These are phyloP conservation scores for Carex kokanica DNA, from an alignment of 176 grass and related monocot species.

Conservation along the genomic window DNA sequence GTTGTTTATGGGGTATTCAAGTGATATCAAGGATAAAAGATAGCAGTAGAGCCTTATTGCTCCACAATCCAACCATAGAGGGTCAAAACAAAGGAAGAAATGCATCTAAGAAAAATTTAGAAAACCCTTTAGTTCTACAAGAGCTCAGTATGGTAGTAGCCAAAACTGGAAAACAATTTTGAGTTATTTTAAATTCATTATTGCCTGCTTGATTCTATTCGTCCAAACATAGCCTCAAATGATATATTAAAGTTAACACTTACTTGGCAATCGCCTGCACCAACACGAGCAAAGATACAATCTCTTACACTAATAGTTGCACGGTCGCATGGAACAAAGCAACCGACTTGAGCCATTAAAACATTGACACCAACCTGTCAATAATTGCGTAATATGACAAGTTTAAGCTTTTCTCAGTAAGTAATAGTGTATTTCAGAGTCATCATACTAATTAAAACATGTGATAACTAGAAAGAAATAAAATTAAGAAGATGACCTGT, in stretches of 20 bases:
- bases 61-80: not conserved
- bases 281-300: slow-evolving; percentile 99
- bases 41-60: not conserved
- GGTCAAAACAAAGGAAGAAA: not conserved
- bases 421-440: not conserved
- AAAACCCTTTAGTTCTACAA: not conserved
- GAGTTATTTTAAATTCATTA: not conserved
- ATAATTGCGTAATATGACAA: slow-evolving; percentile 23
- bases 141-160: not conserved
- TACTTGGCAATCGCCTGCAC: slow-evolving; percentile 99
- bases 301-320: slow-evolving; percentile 88
- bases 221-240: not conserved
- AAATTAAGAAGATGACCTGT: slow-evolving; percentile 52
- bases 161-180: not conserved
- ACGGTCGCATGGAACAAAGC: slow-evolving; percentile 80
- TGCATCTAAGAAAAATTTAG: not conserved
- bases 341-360: slow-evolving; percentile 96
- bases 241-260: slow-evolving; percentile 25
- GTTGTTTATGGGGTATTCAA: not conserved
- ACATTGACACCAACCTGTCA: slow-evolving; percentile 86
- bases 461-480: slow-evolving; percentile 14
- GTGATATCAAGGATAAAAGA: not conserved
- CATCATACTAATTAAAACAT: slow-evolving; percentile 13
- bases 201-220: not conserved
- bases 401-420: not conserved